phyloP scores from a whole-genome alignment of 768 basidiomycete genomes.

The Amanita phalloides region DNA sequence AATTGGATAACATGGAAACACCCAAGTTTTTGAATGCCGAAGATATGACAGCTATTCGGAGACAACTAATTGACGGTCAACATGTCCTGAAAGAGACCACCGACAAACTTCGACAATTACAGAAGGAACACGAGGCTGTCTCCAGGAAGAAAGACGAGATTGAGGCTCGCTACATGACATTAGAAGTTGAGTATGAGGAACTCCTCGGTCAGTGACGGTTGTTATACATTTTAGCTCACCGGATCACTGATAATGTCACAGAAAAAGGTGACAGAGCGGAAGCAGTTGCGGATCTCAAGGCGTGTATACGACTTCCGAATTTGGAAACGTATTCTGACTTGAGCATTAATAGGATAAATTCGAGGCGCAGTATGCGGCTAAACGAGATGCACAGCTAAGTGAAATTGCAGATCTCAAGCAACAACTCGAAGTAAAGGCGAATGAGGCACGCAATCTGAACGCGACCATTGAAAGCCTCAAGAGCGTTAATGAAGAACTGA shows the following conservation, averaged over 20 bases:
- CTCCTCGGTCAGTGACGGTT: constrained; percentile 59
- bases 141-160: constrained; percentile 77
- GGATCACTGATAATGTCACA: constrained; percentile 19
- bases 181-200: constrained; percentile 96
- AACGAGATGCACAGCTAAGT: constrained; percentile 78
- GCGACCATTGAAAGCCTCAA: constrained; percentile 87
- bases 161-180: constrained; percentile 64
- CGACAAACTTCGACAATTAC: constrained; percentile 79
- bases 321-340: constrained; percentile 10
- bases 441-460: constrained; percentile 78
- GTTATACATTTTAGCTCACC: background rate
- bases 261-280: constrained; percentile 43
- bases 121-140: constrained; percentile 88
- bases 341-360: constrained; percentile 61
- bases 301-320: constrained; percentile 15
- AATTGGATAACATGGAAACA: constrained; percentile 75
- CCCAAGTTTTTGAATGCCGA: constrained; percentile 57
- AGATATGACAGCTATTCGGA: constrained; percentile 71
- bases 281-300: constrained; percentile 86
- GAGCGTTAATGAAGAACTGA: constrained; percentile 95
- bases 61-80: constrained; percentile 87
- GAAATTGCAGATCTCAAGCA: constrained; percentile 84
- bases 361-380: constrained; percentile 87
- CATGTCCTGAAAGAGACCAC: constrained; percentile 78
- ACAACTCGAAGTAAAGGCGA: constrained; percentile 75